Conservation (phyloP, 768 basidiomycete species). For the Mycena epipterygia region DNA sequence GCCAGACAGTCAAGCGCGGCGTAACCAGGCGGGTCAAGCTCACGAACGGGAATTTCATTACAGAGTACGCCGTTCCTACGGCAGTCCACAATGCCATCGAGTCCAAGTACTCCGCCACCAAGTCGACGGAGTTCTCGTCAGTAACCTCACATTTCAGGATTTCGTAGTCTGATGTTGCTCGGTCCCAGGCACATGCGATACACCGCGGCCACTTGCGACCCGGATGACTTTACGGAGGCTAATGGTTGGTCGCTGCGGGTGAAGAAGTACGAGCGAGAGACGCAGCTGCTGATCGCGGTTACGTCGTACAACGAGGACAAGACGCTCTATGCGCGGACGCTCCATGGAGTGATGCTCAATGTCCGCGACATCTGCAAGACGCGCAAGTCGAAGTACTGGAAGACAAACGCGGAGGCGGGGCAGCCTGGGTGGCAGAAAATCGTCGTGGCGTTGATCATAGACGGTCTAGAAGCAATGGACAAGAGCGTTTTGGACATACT, state of each 20-base stretch:
- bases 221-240: conserved; percentile 78
- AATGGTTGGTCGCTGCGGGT: conserved; percentile 89
- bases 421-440: conserved; percentile 92
- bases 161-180: not conserved
- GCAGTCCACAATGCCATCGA: conserved; percentile 77
- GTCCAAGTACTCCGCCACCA: conserved; percentile 67
- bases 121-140: conserved; percentile 80
- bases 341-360: conserved; percentile 97
- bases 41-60: conserved; percentile 81
- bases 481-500: conserved; percentile 91
- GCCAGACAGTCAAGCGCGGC: conserved; percentile 62
- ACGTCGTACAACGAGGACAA: conserved; percentile 96
- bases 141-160: conserved; percentile 40
- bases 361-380: conserved; percentile 98
- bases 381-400: conserved; percentile 93
- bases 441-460: conserved; percentile 90
- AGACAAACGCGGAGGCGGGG: conserved; percentile 84
- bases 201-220: conserved; percentile 91
- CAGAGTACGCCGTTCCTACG: conserved; percentile 77
- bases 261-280: conserved; percentile 88
- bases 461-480: conserved; percentile 95
- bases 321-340: conserved; percentile 86
- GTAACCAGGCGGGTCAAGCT: conserved; percentile 82
- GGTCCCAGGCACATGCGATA: conserved; percentile 86
- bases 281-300: conserved; percentile 93